These are phyloP conservation scores for Pezicula carpinea DNA, from an alignment of 2,329 filamentous ascomycete species.

Conservation along the genomic window DNA sequence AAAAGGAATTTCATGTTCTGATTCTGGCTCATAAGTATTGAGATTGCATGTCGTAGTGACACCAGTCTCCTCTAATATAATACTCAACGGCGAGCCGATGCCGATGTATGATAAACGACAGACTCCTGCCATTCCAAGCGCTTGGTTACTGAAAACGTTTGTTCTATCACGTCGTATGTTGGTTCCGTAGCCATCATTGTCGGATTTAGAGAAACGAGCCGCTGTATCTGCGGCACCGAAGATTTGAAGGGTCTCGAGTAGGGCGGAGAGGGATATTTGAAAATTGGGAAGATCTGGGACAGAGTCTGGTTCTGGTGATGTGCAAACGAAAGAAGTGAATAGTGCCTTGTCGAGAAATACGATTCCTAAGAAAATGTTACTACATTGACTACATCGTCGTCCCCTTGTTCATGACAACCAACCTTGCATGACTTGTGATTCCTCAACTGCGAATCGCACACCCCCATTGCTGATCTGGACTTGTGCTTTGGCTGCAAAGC, in stretches of 20 bases:
- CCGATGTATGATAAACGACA: conserved; percentile 77
- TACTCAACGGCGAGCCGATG: conserved; percentile 72
- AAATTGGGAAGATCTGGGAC: conserved; percentile 60
- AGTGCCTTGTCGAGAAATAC: conserved; percentile 85
- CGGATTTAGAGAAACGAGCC: conserved; percentile 51
- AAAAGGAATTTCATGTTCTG: conserved; percentile 79
- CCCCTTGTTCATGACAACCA: conserved; percentile 22
- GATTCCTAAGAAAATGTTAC: conserved; percentile 44
- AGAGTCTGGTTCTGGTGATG: conserved; percentile 37
- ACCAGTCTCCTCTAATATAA: conserved; percentile 80
- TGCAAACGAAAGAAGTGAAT: conserved; percentile 80
- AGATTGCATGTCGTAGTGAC: conserved; percentile 88
- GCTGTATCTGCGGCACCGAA: conserved; percentile 78
- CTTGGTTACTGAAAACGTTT: conserved; percentile 78
- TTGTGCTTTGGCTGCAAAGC: conserved; percentile 50
- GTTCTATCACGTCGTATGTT: conserved; percentile 57
- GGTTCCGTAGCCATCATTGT: conserved; percentile 56
- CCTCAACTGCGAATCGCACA: conserved; percentile 82
- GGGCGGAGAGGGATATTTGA: conserved; percentile 78
- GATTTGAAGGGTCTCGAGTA: conserved; percentile 93
- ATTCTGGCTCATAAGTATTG: conserved; percentile 77
- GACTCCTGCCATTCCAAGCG: conserved; percentile 77
- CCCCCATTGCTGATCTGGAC: conserved; percentile 81
- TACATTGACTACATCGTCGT: conserved; percentile 6
- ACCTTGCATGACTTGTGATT: conserved; percentile 90